Evolutionary conservation across 176 grass and related monocot genomes (phyloP), one percentile per base, ranked within the genome.

Genomic region (Canna indica): DNA sequence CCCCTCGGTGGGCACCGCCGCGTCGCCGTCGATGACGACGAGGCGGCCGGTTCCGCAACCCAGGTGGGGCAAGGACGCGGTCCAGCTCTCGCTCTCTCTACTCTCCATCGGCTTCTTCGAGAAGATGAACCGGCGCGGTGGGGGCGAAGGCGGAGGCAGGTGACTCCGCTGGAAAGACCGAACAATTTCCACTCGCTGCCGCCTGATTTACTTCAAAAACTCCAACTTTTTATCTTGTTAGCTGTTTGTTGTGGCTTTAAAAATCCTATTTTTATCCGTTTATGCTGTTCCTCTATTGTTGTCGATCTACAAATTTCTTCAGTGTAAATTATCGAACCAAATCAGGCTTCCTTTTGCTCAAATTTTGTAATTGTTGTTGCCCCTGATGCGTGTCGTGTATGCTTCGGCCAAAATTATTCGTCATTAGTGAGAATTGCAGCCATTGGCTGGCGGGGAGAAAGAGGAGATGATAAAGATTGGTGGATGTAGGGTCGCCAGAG

Each of bases 51-150:
- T 4, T 35, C 70, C 35, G 27, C 76, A 66, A 31, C 30, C 72
- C 41, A 78, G 85, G 60, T 72, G 74, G 74, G 80, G 80, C 65
- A 78, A 83, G 70, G 85, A 91, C 68, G 84, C 87, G 74, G 54
- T 85, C 38, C 85, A 85, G 54, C 85, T 83, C 45, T 85, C 89
- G 18, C 71, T 91, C 26, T 84, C 79, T 0, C 66, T 91, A 0
- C 75, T 91, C 74, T 88, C 89, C 9, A 83, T 82, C 33, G 77
- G 76, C 0, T 88, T 81, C 74, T 91, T 88, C 31, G 60, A 80
- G 67, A 88, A 67, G 38, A 81, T 91, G 82, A 85, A 65, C 32
- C 2, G 62, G 34, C 13, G 34, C 63, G 18, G 42, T 42, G 68
- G 44, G 25, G 42, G 44, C 5, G 16, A 20, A 1, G 18, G 42